Evolutionary conservation across 2,329 filamentous ascomycete genomes (phyloP), one percentile per base, ranked within the genome.

Genomic region (Grosmannia serpens): DNA sequence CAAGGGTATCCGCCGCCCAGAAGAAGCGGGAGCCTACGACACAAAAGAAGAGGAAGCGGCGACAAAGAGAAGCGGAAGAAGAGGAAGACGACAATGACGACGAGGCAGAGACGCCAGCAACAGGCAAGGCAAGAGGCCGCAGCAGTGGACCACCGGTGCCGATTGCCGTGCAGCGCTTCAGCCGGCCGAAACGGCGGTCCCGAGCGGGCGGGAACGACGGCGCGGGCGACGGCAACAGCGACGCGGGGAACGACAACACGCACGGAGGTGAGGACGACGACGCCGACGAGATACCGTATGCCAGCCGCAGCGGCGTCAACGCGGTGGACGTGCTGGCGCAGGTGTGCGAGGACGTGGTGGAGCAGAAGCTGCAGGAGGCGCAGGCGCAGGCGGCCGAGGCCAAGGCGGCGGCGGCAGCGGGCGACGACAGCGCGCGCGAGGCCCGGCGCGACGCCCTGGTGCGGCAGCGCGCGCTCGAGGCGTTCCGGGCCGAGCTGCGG

Each of bases 101-200:
- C 17, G 53, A 35, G 20, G 4, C 20, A 5, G 17, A 55, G 17
- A 35, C 27, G 20, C 33, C 10, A 31, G 31, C 27, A 38, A 56
- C 27, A n/a, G 38, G 22, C 24, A 33, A 22, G 29, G 15, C 50
- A 47, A 46, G 15, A 17, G 53, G 10, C 24, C 53, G 26, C 17
- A 55, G 55, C 24, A 27, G 51, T 29, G 59, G 59, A 4, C 55
- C 60, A 3, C 57, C 61, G 6, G 74, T 85, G 50, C 77, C 81
- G 7, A 75, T 86, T n/a, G 79, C 75, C 1, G 79, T 85, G 0
- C 82, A 86, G 65, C 76, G 83, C 15, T 83, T 84, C 64, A 80
- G 78, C n/a, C 73, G 74, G 56, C 73, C 3, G 7, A 20, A 31
- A 13, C 27, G 10, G 17, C 24, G 17, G 51, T 20, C 35, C 35